Percentiles rank a stretch among this genome's conserved stretches.
These are phyloP conservation scores for Cystofilobasidium ferigula DNA, from an alignment of 768 basidiomycete species.

Conservation along the genomic window DNA sequence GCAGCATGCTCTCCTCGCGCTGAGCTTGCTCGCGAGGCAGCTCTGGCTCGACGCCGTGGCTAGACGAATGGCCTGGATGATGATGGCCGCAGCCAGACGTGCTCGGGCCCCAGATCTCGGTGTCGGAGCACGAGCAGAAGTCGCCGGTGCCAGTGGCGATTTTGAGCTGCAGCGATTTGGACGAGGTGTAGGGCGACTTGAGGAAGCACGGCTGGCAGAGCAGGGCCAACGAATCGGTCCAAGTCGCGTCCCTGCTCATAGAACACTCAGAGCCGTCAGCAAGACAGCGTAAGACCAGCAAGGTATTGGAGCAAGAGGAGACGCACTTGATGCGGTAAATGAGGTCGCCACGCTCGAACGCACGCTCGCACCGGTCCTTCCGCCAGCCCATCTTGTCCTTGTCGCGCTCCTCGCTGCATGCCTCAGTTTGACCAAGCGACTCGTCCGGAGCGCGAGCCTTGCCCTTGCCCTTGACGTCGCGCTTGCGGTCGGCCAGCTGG, in stretches of 20 bases:
- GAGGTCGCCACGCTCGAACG: slow-evolving; percentile 81
- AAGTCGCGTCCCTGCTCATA: slow-evolving; percentile 64
- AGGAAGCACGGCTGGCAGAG: slow-evolving; percentile 84
- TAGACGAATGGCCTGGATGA: slow-evolving; percentile 35
- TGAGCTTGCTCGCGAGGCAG: slow-evolving; percentile 45
- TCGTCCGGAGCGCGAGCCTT: slow-evolving; percentile 1
- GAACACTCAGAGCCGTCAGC: neutral
- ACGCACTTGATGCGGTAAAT: slow-evolving; percentile 90
- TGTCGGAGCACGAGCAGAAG: slow-evolving; percentile 90
- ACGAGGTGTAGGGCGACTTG: slow-evolving; percentile 68
- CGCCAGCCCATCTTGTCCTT: neutral
- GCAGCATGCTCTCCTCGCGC: slow-evolving; percentile 56
- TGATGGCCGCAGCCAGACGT: slow-evolving; percentile 31
- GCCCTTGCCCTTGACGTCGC: slow-evolving; percentile 15
- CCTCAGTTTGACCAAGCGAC: neutral
- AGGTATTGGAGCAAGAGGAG: neutral
- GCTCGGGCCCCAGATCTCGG: slow-evolving; percentile 62
- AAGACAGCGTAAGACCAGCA: neutral
- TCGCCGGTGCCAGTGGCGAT: slow-evolving; percentile 68
- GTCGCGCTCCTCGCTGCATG: neutral
- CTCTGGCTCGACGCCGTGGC: slow-evolving; percentile 28
- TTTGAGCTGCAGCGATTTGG: slow-evolving; percentile 82
- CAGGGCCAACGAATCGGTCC: slow-evolving; percentile 75
- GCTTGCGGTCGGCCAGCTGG: neutral
- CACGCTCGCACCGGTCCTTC: slow-evolving; percentile 51